Base-by-base conservation (phyloP, 1,284 basidiomycete species). In the Microbotryum silenes-acaulis region DNA sequence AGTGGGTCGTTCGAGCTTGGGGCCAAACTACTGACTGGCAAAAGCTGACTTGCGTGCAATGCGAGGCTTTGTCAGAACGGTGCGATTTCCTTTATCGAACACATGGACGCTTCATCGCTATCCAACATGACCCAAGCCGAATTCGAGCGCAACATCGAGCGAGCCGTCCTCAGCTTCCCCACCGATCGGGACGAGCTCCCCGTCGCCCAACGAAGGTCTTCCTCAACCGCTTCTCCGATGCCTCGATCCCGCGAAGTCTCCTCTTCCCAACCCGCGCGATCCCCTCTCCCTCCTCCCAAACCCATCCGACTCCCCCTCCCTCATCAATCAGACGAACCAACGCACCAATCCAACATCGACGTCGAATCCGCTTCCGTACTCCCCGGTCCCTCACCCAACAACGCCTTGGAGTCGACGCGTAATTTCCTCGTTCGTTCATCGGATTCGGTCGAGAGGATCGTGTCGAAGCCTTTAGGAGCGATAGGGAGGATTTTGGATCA, bases 21-120 rank as follows among this genome's bases (percentile, higher is more conserved):
- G 51, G 14, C 16, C 6, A 2, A 6, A 53, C 1, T 18, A 23
- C 8, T 46, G n/a, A 25, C 27, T 18, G 12, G 2, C 18, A 16
- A 18, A 12, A 31, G 10, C 37, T 12, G 1, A 46, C 37, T 44
- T 20, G 4, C 18, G 23, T 12, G 0, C 20, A 31, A 18, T 6
- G 53, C 14, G n/a, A 29, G 18, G 23, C 9, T 21, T 10, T 25
- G 23, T 64, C 18, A 90, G 87, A 88, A 85, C 81, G 90, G 89
- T 42, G 89, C 92, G 5, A 89, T 97, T 33, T 87, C 90, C 1
- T 97, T 97, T 75, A 91, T 97, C 67, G 91, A 97, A 77, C 89
- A 89, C 0, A 92, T 98, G 89, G 96, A 97, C 75, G 89, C 93
- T 67, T 87, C 90, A 0, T 88, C 88, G 8, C 78, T 98, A 49